Conservation (phyloP, 352 stramenopile genomes). For the Globisporangium paddicum region DNA sequence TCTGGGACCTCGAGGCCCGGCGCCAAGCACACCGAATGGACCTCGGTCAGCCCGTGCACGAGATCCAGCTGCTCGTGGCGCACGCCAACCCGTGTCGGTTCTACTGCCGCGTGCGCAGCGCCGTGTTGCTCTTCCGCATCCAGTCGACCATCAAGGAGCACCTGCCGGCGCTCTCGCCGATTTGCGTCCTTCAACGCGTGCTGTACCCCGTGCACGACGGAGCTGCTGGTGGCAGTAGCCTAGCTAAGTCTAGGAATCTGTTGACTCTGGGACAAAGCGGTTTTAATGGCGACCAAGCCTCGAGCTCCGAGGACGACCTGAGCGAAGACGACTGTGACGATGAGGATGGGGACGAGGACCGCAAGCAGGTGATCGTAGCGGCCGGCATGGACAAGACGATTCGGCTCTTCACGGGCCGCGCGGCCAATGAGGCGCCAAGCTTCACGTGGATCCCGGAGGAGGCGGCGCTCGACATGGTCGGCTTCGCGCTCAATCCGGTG, state of each 20-base stretch:
- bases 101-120: slow-evolving; percentile 52
- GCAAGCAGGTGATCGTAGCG: slow-evolving; percentile 45
- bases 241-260: background rate
- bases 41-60: slow-evolving; percentile 36
- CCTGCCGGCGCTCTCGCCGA: slow-evolving; percentile 42
- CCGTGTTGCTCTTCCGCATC: slow-evolving; percentile 53
- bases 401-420: slow-evolving; percentile 44
- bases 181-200: slow-evolving; percentile 52
- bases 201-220: slow-evolving; percentile 19
- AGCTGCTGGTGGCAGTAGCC: background rate
- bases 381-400: slow-evolving; percentile 68
- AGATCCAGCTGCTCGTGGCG: slow-evolving; percentile 38
- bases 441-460: slow-evolving; percentile 77
- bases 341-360: slow-evolving; percentile 5
- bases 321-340: slow-evolving; percentile 13
- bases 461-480: slow-evolving; percentile 47
- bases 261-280: background rate
- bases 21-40: slow-evolving; percentile 60
- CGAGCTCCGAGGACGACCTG: slow-evolving; percentile 11
- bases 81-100: slow-evolving; percentile 40
- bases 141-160: slow-evolving; percentile 71
- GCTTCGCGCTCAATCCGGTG: slow-evolving; percentile 50
- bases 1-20: slow-evolving; percentile 66
- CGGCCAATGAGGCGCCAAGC: slow-evolving; percentile 43
- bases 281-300: background rate